A percentile compares a stretch with the other conserved stretches of the same genome.
Evolutionary conservation across 2,329 filamentous ascomycete species (phyloP).

Genomic region (Cytospora piceae): DNA sequence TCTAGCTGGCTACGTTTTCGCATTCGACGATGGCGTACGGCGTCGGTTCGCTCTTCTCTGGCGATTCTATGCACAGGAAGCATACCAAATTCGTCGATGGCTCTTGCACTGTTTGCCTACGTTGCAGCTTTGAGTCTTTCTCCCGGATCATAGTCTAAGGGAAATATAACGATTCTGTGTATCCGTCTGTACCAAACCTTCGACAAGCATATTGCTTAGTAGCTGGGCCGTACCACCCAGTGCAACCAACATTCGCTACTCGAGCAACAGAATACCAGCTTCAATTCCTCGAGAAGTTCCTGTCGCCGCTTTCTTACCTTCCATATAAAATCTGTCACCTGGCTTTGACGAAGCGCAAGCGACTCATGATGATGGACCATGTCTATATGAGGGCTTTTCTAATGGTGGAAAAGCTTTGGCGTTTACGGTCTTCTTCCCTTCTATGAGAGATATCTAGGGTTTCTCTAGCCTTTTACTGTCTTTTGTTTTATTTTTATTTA

Average conservation of each 20-base stretch:
- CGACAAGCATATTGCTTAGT: conserved; percentile 23
- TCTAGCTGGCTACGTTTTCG: background rate
- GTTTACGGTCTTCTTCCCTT: conserved; percentile 23
- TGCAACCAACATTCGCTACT: conserved; percentile 21
- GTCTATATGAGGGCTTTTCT: conserved; percentile 29
- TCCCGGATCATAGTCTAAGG: background rate
- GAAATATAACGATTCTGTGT: background rate
- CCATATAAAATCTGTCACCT: conserved; percentile 26
- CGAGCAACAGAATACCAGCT: conserved; percentile 8
- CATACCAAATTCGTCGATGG: conserved; percentile 2
- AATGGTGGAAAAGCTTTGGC: conserved; percentile 28
- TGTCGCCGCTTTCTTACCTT: background rate
- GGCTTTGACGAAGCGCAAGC: conserved; percentile 25
- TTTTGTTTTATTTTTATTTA: conserved; percentile 14
- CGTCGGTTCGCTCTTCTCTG: conserved; percentile 1
- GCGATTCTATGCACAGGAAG: conserved; percentile 4
- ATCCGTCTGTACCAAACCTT: conserved; percentile 13
- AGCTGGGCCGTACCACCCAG: conserved; percentile 16
- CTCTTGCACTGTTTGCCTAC: conserved; percentile 1
- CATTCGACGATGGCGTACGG: conserved; percentile 12
- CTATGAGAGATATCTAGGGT: conserved; percentile 24
- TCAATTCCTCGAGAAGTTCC: background rate
- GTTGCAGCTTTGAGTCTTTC: background rate
- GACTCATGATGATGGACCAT: conserved; percentile 31
- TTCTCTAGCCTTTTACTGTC: conserved; percentile 14